Percentiles rank a stretch among this genome's conserved stretches.
Evolutionary conservation across 768 basidiomycete genomes (phyloP).

Genomic region (Auricularia sp.): DNA sequence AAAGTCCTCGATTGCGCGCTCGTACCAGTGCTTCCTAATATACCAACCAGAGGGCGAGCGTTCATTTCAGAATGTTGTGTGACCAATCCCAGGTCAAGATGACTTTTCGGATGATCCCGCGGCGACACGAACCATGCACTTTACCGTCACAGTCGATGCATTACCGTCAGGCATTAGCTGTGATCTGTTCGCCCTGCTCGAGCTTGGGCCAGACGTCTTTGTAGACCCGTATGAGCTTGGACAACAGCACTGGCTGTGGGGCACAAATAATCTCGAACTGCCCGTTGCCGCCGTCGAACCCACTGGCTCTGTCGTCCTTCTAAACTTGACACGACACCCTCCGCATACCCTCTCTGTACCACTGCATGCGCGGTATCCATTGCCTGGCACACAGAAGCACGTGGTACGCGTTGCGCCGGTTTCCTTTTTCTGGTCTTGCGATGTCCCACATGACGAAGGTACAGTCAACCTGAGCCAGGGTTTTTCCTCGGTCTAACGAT

Average conservation of each 20-base stretch:
- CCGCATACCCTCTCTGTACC: slow-evolving; percentile 25
- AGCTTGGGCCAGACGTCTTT: slow-evolving; percentile 31
- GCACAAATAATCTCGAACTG: slow-evolving; percentile 30
- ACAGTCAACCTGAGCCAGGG: neutral
- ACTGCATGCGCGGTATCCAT: slow-evolving; percentile 35
- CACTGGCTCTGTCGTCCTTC: slow-evolving; percentile 18
- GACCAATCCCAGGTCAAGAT: neutral
- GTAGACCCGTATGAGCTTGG: slow-evolving; percentile 35
- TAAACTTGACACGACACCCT: slow-evolving; percentile 16
- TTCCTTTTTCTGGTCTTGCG: neutral
- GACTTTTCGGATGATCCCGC: neutral
- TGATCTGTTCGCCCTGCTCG: slow-evolving; percentile 24
- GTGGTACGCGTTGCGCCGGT: neutral
- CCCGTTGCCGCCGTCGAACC: slow-evolving; percentile 28
- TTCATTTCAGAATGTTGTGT: neutral
- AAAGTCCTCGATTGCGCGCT: neutral
- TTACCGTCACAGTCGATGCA: neutral
- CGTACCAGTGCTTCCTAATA: slow-evolving; percentile 77
- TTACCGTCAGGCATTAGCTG: slow-evolving; percentile 11
- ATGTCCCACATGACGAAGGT: neutral
- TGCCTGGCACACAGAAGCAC: slow-evolving; percentile 11
- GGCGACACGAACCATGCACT: neutral
- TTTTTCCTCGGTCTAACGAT: slow-evolving; percentile 4
- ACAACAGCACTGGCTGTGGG: slow-evolving; percentile 15
- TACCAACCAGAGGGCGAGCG: slow-evolving; percentile 56